A percentile compares a stretch with the other conserved stretches of the same genome.
Conservation (phyloP, 371 early-diverging fungal genomes). For the Ordospora pajunii region DNA sequence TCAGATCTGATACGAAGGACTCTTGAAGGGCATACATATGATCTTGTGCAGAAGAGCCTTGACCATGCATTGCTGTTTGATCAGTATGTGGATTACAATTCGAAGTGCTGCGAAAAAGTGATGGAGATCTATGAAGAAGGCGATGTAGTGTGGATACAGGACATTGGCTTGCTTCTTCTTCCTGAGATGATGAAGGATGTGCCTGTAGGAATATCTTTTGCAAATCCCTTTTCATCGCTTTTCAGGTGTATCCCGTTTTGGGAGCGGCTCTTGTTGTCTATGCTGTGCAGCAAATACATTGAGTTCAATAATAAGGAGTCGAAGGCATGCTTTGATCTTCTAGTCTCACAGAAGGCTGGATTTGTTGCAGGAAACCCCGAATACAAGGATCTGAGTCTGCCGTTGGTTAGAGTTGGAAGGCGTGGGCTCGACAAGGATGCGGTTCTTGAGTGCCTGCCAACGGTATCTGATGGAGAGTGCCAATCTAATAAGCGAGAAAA, state of each 20-base stretch:
- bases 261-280: slow-evolving; percentile 4
- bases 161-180: slow-evolving; percentile 20
- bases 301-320: neutral
- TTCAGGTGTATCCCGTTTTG: slow-evolving; percentile 33
- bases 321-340: slow-evolving; percentile 1
- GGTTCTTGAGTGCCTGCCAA: neutral
- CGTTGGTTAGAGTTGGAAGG: neutral
- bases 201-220: slow-evolving; percentile 9
- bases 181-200: slow-evolving; percentile 11
- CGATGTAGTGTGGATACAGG: slow-evolving; percentile 30
- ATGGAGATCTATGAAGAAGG: slow-evolving; percentile 6
- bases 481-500: slow-evolving; percentile 1
- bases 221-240: neutral
- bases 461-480: neutral
- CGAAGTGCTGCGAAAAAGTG: neutral
- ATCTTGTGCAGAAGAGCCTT: neutral
- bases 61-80: slow-evolving; percentile 15
- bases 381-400: neutral
- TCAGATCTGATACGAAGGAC: neutral
- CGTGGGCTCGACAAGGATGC: neutral
- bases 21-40: neutral
- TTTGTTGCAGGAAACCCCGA: neutral
- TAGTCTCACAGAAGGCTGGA: neutral
- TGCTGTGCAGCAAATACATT: slow-evolving; percentile 20
- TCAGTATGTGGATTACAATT: slow-evolving; percentile 7